Evolutionary conservation across 202 grass and related monocot genomes (phyloP).

Genomic region (Panicum virgatum): DNA sequence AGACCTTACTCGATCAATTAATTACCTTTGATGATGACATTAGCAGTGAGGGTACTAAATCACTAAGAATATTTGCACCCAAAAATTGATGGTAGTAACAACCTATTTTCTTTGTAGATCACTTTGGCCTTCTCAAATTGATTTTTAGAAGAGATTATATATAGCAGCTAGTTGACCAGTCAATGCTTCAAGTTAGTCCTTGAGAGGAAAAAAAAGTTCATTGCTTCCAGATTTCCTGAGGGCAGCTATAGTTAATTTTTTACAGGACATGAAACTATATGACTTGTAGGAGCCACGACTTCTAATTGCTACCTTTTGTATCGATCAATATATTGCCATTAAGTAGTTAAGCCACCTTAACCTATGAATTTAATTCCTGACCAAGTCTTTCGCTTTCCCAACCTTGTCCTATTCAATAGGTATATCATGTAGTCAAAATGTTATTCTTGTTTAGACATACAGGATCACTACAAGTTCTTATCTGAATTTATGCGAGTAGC

Average conservation of each 20-base stretch:
- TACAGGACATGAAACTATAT: background rate
- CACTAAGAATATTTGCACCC: background rate
- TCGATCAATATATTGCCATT: background rate
- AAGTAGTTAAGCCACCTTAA: conserved; percentile 2
- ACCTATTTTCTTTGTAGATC: background rate
- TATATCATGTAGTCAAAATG: background rate
- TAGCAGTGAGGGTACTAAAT: background rate
- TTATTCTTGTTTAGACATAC: conserved; percentile 14
- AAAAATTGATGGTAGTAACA: background rate
- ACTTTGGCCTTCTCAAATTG: background rate
- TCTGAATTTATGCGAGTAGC: conserved; percentile 5
- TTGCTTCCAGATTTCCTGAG: background rate
- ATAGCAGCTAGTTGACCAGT: background rate
- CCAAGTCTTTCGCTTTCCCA: background rate
- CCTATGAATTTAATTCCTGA: conserved; percentile 18
- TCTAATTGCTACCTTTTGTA: background rate
- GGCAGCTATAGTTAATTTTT: background rate
- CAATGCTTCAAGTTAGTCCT: background rate
- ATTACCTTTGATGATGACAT: conserved; percentile 2
- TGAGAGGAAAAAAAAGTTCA: background rate
- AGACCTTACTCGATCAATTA: conserved; percentile 9
- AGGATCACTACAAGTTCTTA: conserved; percentile 6
- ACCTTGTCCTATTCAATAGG: background rate
- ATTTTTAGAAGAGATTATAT: background rate
- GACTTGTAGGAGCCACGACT: background rate